Conservation (phyloP, 371 early-diverging fungal genomes). For the Chytridium lagenaria region DNA sequence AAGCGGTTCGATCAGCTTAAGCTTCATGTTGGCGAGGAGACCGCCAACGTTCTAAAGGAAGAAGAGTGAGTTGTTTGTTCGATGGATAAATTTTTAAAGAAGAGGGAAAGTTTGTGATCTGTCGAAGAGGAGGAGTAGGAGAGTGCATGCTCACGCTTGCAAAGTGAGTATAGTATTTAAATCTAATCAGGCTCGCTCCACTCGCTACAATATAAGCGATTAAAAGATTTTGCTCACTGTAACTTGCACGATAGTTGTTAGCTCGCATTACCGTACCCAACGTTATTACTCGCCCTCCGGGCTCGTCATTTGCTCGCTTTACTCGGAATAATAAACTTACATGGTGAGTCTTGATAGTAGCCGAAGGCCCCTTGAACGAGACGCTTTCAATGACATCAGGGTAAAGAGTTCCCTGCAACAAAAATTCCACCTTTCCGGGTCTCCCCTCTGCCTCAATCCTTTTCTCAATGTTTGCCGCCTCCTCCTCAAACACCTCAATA, state of each 20-base stretch:
- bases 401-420: conserved; percentile 96
- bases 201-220: no score
- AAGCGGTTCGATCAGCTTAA: conserved; percentile 96
- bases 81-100: no score
- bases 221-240: no score
- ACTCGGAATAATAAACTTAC: conserved; percentile 55
- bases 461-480: conserved; percentile 87
- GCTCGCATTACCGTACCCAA: no score
- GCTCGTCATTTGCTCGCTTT: no score
- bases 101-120: no score
- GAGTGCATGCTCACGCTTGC: no score
- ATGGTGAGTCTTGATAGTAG: conserved; percentile 98
- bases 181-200: no score
- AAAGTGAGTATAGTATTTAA: no score
- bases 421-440: conserved; percentile 81
- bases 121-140: no score
- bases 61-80: background rate
- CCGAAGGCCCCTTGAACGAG: conserved; percentile 98
- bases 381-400: conserved; percentile 98
- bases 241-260: no score
- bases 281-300: no score
- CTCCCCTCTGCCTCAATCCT: conserved; percentile 53
- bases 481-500: conserved; percentile 95
- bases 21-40: conserved; percentile 92
- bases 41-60: conserved; percentile 88